phyloP scores from a whole-genome alignment of 2,329 filamentous ascomycete genomes.

The Cyclaneusma minus region DNA sequence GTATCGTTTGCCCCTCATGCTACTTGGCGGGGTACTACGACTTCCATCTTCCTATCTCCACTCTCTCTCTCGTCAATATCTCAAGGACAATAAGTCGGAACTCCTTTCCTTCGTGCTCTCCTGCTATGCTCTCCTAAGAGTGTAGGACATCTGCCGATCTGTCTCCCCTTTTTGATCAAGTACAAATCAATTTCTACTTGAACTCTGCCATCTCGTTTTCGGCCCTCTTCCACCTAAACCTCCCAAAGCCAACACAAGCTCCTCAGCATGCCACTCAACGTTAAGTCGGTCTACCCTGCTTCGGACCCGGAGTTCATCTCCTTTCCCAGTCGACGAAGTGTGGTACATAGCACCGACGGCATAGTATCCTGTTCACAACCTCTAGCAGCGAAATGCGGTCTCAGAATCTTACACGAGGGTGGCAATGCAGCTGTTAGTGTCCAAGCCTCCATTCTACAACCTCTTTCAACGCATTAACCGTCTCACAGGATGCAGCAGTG shows the following conservation, averaged over 20 bases:
- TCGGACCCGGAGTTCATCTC: conserved; percentile 32
- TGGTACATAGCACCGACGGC: conserved; percentile 83
- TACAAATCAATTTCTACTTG: too few species aligned
- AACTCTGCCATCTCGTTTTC: too few species aligned
- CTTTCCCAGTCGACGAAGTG: conserved; percentile 71
- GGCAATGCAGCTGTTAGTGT: conserved; percentile 78
- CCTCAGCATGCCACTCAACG: conserved; percentile 16
- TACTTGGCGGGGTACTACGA: too few species aligned
- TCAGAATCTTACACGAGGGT: conserved; percentile 70
- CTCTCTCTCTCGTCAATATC: too few species aligned
- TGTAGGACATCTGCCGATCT: too few species aligned
- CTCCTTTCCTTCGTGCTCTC: too few species aligned
- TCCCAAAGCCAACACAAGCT: background rate
- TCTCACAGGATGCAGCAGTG: conserved; percentile 72
- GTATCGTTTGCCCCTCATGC: too few species aligned
- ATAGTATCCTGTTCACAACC: conserved; percentile 87
- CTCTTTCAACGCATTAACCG: conserved; percentile 3
- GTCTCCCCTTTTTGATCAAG: too few species aligned
- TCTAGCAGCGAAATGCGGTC: conserved; percentile 73
- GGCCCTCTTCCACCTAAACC: too few species aligned
- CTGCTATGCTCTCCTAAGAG: too few species aligned
- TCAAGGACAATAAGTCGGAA: too few species aligned
- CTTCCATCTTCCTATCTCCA: too few species aligned
- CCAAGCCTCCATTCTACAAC: background rate
- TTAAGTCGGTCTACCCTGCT: conserved; percentile 16